phyloP scores from a whole-genome alignment of 108 stramenopile genomes.

The Nannochloropsis granulata region DNA sequence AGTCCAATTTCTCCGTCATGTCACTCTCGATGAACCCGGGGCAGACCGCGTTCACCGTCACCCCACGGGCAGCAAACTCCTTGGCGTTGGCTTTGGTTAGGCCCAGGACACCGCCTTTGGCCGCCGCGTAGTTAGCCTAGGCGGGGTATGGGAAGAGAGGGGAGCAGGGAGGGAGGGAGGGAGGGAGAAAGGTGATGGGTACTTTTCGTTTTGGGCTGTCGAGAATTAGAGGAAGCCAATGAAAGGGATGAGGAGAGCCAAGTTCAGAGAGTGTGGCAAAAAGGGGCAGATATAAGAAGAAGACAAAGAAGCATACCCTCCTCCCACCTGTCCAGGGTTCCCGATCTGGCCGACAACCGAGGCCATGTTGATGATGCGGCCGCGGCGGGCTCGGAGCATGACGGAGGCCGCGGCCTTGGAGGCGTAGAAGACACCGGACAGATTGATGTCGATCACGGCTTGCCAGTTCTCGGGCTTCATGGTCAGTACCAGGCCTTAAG shows the following conservation, averaged over 20 bases:
- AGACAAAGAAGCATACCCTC: not conserved
- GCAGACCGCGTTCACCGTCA: slow-evolving; percentile 43
- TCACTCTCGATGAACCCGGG: slow-evolving; percentile 45
- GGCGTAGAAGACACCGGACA: slow-evolving; percentile 85
- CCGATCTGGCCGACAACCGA: slow-evolving; percentile 92
- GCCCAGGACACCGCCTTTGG: slow-evolving; percentile 44
- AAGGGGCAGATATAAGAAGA: not conserved
- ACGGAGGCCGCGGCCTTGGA: slow-evolving; percentile 80
- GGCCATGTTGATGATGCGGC: slow-evolving; percentile 90
- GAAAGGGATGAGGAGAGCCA: not conserved
- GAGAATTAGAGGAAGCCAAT: too few species aligned
- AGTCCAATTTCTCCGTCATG: slow-evolving; percentile 38
- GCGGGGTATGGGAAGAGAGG: not conserved
- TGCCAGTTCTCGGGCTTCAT: slow-evolving; percentile 91
- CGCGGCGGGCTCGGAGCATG: slow-evolving; percentile 71
- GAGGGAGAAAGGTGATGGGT: not conserved
- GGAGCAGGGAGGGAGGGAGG: not conserved
- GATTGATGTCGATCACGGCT: slow-evolving; percentile 81
- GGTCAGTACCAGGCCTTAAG: slow-evolving; percentile 50
- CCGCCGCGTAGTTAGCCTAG: slow-evolving; percentile 40
- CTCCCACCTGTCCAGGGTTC: slow-evolving; percentile 52
- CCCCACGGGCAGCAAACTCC: slow-evolving; percentile 36
- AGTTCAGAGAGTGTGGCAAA: not conserved
- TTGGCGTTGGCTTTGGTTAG: slow-evolving; percentile 33
- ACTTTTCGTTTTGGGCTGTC: not conserved